Percentiles rank a stretch among this genome's conserved stretches.
phyloP scores from a whole-genome alignment of 164 flowering plant species.

The Liquidambar formosana region DNA sequence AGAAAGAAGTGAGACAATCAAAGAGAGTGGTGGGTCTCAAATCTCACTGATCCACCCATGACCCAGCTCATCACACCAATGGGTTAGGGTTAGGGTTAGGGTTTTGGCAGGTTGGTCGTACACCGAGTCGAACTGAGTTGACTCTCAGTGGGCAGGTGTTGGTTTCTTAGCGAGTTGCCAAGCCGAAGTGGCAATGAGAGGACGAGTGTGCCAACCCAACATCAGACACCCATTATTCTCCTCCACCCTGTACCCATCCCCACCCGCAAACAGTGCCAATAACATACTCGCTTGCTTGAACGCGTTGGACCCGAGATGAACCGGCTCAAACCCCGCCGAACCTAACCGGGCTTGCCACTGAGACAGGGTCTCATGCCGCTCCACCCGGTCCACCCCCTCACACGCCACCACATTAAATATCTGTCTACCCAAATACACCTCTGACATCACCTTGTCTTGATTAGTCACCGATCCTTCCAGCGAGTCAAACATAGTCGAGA shows the following conservation, averaged over 20 bases:
- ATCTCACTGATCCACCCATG: no score
- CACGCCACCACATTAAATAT: slow-evolving; percentile 82
- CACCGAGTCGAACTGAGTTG: background rate
- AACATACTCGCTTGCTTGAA: slow-evolving; percentile 82
- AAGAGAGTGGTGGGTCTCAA: background rate
- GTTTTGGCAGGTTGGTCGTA: background rate
- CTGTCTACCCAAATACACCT: slow-evolving; percentile 70
- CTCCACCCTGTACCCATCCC: slow-evolving; percentile 79
- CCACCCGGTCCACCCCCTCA: slow-evolving; percentile 73
- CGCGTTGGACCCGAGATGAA: slow-evolving; percentile 79
- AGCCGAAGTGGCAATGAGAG: slow-evolving; percentile 78
- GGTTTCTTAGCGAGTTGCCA: slow-evolving; percentile 39
- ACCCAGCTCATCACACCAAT: slow-evolving; percentile 6
- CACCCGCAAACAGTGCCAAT: slow-evolving; percentile 62
- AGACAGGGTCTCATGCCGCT: slow-evolving; percentile 68
- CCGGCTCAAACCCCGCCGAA: slow-evolving; percentile 63
- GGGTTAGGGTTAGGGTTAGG: background rate
- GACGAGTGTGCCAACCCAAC: slow-evolving; percentile 86
- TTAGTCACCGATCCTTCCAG: slow-evolving; percentile 52
- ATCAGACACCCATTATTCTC: slow-evolving; percentile 71
- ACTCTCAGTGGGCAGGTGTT: background rate
- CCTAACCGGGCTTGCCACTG: slow-evolving; percentile 64
- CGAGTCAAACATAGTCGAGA: slow-evolving; percentile 79
- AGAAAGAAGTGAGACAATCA: background rate
- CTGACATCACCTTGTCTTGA: slow-evolving; percentile 68